Conservation (phyloP, 768 basidiomycete species). For the Leccinum arenicola region DNA sequence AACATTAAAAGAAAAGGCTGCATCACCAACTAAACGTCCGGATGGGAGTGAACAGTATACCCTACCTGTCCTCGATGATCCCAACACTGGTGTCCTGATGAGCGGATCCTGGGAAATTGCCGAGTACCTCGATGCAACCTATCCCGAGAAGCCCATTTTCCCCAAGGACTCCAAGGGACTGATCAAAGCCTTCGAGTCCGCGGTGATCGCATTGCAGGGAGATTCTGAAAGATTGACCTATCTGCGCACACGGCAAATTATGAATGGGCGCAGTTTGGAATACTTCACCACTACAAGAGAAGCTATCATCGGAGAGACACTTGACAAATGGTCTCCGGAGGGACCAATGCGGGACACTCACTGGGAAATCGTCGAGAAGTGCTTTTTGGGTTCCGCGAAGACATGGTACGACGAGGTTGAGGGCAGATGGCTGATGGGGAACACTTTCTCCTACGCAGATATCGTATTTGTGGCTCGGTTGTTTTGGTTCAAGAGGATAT, state of each 20-base stretch:
- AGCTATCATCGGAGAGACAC: constrained; percentile 27
- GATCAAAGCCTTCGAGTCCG: constrained; percentile 21
- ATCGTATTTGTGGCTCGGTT: constrained; percentile 20
- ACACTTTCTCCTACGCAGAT: constrained; percentile 31
- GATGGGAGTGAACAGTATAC: constrained; percentile 29
- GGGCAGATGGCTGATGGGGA: constrained; percentile 32
- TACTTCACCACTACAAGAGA: constrained; percentile 40
- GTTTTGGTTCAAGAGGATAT: constrained; percentile 20
- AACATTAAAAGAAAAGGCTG: constrained; percentile 26
- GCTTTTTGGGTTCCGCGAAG: constrained; percentile 5
- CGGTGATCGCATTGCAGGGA: background rate
- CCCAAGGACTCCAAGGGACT: constrained; percentile 21
- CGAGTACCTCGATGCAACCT: constrained; percentile 35
- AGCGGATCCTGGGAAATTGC: constrained; percentile 34
- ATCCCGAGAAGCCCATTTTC: constrained; percentile 32
- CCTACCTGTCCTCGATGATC: constrained; percentile 34
- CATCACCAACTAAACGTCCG: constrained; percentile 12
- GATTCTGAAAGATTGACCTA: constrained; percentile 13
- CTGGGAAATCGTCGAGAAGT: constrained; percentile 23
- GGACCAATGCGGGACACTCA: constrained; percentile 32
- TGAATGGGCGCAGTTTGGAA: constrained; percentile 35
- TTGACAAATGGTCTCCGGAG: constrained; percentile 40
- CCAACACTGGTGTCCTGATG: constrained; percentile 26
- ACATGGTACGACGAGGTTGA: constrained; percentile 21
- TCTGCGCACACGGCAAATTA: constrained; percentile 23